Evolutionary conservation across 1,284 basidiomycete species (phyloP), one percentile per base, ranked within the genome.

Genomic region (Ceratobasidium sp.): DNA sequence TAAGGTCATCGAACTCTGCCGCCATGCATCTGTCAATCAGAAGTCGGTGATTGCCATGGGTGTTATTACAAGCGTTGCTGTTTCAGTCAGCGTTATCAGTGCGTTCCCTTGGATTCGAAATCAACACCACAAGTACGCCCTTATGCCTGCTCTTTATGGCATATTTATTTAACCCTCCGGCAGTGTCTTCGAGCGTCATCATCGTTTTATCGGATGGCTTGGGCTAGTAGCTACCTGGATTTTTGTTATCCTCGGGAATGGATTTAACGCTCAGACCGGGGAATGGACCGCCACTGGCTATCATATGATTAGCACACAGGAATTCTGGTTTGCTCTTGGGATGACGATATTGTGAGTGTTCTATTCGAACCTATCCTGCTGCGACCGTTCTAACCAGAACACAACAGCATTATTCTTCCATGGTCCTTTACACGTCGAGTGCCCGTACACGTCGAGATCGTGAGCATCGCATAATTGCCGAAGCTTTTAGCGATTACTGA

Each of bases 391-490:
- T 83, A 57, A 82, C 42, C 28, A 40, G 65, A 33, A 5, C 74
- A 48, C n/a, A 73, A 13, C 78, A 93, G 92, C 80, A 89, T 93
- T 77, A 82, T 90, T 15, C 88, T 93, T 78, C 93, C 93, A 6
- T 94, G 93, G 93, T 86, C 92, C 69, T 93, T 91, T 52, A 89
- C 92, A 54, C 89, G 93, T 59, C 88, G 91, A 82, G 93, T 94
- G 23, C 86, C 87, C 64, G 91, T 94, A 20, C 91, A 93, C 68
- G 88, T 93, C 57, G 92, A 94, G 83, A 88, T 94, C 80, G 92
- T 93, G 82, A 81, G 90, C 84, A 54, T 52, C 75, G 38, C 68
- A 15, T 68, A 68, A 68, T 17, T 38, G n/a, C 17, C 15, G 28
- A 68, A 3, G 20, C 9, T 52, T 26, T 20, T 33, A 65, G n/a